Base-by-base conservation (phyloP, 768 basidiomycete species). In the Heimioporus sp. region DNA sequence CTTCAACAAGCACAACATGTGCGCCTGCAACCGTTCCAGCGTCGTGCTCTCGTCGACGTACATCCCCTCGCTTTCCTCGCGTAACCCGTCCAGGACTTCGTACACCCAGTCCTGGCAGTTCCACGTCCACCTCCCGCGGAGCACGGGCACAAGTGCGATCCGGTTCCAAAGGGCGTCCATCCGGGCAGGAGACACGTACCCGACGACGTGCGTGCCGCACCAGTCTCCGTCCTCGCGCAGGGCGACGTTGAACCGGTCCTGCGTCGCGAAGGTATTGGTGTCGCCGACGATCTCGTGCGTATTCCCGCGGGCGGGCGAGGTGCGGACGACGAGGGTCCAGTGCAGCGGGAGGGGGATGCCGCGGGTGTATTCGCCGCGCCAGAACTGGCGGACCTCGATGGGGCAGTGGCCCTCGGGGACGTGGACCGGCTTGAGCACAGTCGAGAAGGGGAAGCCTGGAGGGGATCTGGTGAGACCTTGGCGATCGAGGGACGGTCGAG, bases 41-140 rank as follows among this genome's bases (percentile, higher is more conserved):
- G 53, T 56, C 34, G 66, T 19, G 16, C 53, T 37, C 38, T n/a
- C 46, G 21, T 61, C 59, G 36, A 62, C 58, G 5, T 61, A 56
- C 17, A 67, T 20, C 17, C 41, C 48, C 0, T 39, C 16, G 3
- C 38, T 15, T 2, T 56, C 44, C 24, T 6, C 24, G 24, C 24
- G 24, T 11, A 69, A 28, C 36, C 56, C 52, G 16, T 35, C 12
- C 37, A 68, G 44, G 31, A 43, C 55, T 0, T 69, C 66, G 19
- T 52, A 56, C 34, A 66, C 67, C 67, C 65, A 67, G 17, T 56
- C 60, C 43, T 69, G 67, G 41, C 53, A 58, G 45, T 67, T 61
- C 67, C 66, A 69, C 5, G 31, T 48, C 51, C 48, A 48, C 12
- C 54, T 53, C 2, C 54, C n/a, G 3, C 38, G 55, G n/a, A 55